Base-by-base conservation (phyloP, 805 yeast genomes). In the Candida berthetii region DNA sequence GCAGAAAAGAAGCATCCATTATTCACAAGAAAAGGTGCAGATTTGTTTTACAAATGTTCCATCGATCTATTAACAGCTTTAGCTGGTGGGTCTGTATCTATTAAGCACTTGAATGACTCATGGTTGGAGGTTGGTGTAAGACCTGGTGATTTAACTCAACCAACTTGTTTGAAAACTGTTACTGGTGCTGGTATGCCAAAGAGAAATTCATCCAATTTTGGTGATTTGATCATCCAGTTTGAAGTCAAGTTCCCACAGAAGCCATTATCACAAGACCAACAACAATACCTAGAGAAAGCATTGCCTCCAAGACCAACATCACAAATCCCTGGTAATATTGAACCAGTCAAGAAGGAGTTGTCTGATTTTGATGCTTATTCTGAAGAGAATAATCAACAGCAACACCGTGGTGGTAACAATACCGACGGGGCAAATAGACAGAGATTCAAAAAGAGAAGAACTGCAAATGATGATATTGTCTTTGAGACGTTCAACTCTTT, bases 341-440 rank as follows among this genome's bases (percentile, higher is more conserved):
- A 74, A 48, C 79, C 85, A 45, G 96, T 86, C 52, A 96, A 88
- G 47, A 81, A 82, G 57, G 78, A 79, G 31, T 64, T 85, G 57
- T 68, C 71, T 38, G 86, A 77, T 37, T 76, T 76, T 44, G 85
- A 38, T 54, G 72, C 53, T 76, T 73, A 65, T 27, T 27, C 80
- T 68, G 50, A 28, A 53, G 53, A 17, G 52, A 53, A 29, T 52
- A 53, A 24, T 53, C 29, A 15, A 27, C 13, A 27, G 4, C 13
- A 27, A 11, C n/a, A 9, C n/a, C n/a, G 8, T 8, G 5, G 13
- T 24, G 18, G 7, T 15, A 24, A 35, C 9, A 31, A 3, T 15
- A 17, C 15, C 7, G 24, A 16, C 16, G 29, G 29, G 13, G 4
- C 29, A 11, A 27, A 29, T 19, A 37, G 17, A 20, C 14, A 19